These are phyloP conservation scores for Barnettozyma botsteinii DNA, from an alignment of 805 yeast species.

Conservation along the genomic window DNA sequence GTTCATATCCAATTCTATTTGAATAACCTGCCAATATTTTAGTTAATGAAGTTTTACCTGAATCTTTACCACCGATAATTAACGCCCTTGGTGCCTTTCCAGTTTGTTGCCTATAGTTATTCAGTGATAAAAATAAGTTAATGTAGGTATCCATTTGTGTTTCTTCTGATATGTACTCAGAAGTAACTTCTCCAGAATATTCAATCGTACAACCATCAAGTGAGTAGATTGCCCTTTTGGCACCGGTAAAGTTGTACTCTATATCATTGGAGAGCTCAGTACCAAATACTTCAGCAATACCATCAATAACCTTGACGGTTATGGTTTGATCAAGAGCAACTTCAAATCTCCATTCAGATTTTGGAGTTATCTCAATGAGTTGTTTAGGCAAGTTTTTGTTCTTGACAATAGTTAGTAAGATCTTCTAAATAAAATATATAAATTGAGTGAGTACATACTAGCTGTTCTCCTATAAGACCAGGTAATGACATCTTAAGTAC, in stretches of 20 bases:
- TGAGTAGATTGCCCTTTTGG: constrained; percentile 50
- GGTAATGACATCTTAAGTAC: constrained; percentile 11
- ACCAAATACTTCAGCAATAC: constrained; percentile 88
- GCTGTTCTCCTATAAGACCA: constrained; percentile 6
- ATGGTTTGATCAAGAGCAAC: constrained; percentile 47
- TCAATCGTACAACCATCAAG: constrained; percentile 58
- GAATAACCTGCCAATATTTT: constrained; percentile 74
- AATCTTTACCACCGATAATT: constrained; percentile 62
- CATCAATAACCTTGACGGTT: constrained; percentile 48
- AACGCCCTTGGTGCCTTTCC: constrained; percentile 43
- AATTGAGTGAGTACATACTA: background rate
- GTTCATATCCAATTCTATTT: constrained; percentile 58
- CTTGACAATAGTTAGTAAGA: constrained; percentile 3
- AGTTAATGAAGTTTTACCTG: constrained; percentile 76
- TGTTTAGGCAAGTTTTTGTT: constrained; percentile 5
- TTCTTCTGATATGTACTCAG: constrained; percentile 67
- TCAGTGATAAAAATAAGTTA: constrained; percentile 72
- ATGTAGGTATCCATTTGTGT: constrained; percentile 58
- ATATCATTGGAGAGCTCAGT: constrained; percentile 78
- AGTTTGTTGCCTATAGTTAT: constrained; percentile 37
- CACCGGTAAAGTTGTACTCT: constrained; percentile 51
- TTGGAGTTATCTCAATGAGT: constrained; percentile 24
- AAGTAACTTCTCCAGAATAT: constrained; percentile 34
- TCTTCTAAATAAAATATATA: no score
- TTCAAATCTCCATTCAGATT: constrained; percentile 74